Base-by-base conservation (phyloP, 225 moss, liverwort and hornwort species). In the Marchantia polymorpha region DNA sequence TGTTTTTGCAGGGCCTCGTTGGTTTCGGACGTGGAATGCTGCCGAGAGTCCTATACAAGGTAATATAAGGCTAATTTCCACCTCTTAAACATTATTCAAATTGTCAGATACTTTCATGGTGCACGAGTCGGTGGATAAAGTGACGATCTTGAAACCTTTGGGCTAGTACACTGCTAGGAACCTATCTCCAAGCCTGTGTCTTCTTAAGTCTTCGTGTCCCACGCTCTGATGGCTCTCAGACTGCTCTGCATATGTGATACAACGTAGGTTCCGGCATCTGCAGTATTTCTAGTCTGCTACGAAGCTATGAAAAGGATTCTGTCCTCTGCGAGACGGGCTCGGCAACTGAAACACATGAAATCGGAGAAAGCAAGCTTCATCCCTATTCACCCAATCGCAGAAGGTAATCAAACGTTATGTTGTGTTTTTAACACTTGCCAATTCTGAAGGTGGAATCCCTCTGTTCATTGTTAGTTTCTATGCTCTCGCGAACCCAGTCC, bases 261-360 rank as follows among this genome's bases (percentile, higher is more conserved):
- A 14, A 30, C 47, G 30, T 76, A 89, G 90, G 92, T 91, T 72
- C 91, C 92, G 68, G 91, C 90, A 56, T 93, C 92, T 63, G 92
- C 90, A 73, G 87, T 93, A 77, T 91, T 93, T 67, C 76, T 93
- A 53, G 83, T 93, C 65, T 93, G 92, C 83, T 91, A 90, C 47
- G 92, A 91, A 85, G 90, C 90, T 65, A 89, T 90, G 83, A 91
- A 90, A 72, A 84, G 88, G 74, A 63, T 93, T 7, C 77, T 91
- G 79, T 80, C 84, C 14, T 84, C 89, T 19, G 87, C 92, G 49
- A 82, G 87, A 71, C 83, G 63, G 64, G 71, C 76, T 53, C 85
- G 81, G 56, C 60, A 80, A 61, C 64, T 83, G 66, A 81, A 74
- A 52, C 51, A 52, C 10, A 50, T 6, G 25, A 75, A 17, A 75